Base-by-base conservation (phyloP, 139 green algal genomes). In the Chlorella sorokiniana region DNA sequence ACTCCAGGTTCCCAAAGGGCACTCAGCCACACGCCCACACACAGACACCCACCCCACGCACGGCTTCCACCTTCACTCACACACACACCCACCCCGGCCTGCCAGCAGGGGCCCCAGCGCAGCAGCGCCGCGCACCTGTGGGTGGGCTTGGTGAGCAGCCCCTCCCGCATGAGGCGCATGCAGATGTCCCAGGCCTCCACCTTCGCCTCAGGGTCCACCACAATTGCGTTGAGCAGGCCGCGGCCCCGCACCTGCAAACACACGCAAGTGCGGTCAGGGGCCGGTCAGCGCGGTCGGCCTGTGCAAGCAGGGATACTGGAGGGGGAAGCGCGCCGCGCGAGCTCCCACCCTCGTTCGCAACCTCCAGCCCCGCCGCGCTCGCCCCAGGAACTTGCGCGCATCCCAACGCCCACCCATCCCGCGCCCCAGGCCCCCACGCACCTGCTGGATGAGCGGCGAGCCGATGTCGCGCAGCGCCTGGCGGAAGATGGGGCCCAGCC, bases 161-260 rank as follows among this genome's bases (percentile, higher is more conserved):
- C 95, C 59, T 85, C 84, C 81, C 97, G 90, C 59, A 92, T 91
- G 56, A 99, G 89, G 54, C 77, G 71, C 61, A 98, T 54, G 91
- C 96, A 99, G 25, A 99, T 82, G 48, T 99, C 94, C 80, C 87
- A 95, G 6, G 96, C 96, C 29, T 71, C 86, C 10, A 93, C 81
- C 35, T 83, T 79, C 56, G 82, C 81, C n/a, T 91, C 74, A 4
- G 73, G 73, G 75, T 94, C 85, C 41, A 98, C 92, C n/a, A 97
- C 92, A 7, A 98, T 86, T 0, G 95, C 95, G 79, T 96, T 96
- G 14, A 98, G 83, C 77, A 98, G 89, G 37, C 95, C 95, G 71
- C 90, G 92, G 37, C 95, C 95, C 25, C 95, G 91, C 62, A 98
- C 93, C 81, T 79, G 75, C 27, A 69, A 7, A 3, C 27, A 11